These are phyloP conservation scores for Populus tomentosa DNA, from an alignment of 441 rosid species.

Conservation along the genomic window DNA sequence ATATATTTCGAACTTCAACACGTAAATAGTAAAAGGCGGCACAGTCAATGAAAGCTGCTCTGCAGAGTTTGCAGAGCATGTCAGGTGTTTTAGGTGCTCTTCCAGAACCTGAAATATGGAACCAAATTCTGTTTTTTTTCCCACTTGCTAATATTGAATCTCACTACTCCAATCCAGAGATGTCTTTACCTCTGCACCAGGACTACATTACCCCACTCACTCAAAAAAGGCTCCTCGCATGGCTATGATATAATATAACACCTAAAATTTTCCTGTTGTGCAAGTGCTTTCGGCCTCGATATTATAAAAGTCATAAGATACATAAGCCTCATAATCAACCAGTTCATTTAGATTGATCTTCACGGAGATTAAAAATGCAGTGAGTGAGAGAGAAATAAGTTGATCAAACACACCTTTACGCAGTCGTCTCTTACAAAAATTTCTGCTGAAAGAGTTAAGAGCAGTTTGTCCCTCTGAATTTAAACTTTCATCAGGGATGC, in stretches of 20 bases:
- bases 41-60: background rate
- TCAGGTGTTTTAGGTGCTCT: background rate
- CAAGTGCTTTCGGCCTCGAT: background rate
- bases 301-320: background rate
- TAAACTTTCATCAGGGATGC: constrained; percentile 31
- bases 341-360: background rate
- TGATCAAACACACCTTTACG: constrained; percentile 37
- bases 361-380: background rate
- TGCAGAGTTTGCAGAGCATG: background rate
- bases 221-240: background rate
- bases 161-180: background rate
- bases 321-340: background rate
- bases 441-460: constrained; percentile 38
- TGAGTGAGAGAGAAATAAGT: background rate
- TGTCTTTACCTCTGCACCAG: background rate
- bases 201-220: background rate
- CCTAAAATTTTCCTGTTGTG: background rate
- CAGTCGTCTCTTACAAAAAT: constrained; percentile 36
- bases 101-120: background rate
- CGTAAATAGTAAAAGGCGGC: background rate
- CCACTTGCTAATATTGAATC: background rate
- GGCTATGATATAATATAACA: background rate
- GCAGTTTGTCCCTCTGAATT: constrained; percentile 34
- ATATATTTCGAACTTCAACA: background rate
- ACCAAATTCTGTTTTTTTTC: background rate